Evolutionary conservation across 768 basidiomycete species (phyloP), one percentile per base, ranked within the genome.

Genomic region (Hemileccinum impolitum): DNA sequence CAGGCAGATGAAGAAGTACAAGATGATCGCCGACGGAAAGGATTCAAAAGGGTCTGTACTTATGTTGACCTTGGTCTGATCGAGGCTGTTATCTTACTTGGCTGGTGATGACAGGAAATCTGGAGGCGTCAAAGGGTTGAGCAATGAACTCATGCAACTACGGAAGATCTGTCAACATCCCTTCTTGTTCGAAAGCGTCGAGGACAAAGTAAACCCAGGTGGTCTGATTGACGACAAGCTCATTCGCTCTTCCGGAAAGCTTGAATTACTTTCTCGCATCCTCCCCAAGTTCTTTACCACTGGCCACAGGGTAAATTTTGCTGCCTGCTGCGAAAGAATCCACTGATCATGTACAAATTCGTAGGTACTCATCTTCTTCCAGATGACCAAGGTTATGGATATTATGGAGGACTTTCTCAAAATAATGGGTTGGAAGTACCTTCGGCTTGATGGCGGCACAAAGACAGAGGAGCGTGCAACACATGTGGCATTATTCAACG

Each of bases 311-410:
- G 91, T 90, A 62, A 40, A 80, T 57, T 17, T 21, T 31, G 6
- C 17, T 15, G 12, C 17, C 1, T 10, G 34, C 1, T 5, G 34
- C 4, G 5, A 31, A 15, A 32, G 7, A 19, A 39, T 17, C 4
- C 56, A 31, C 11, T 52, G 8, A 45, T 47, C 45, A 36, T 17
- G 37, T 43, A n/a, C 47, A 48, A 38, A 48, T 13, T 43, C 39
- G 0, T 55, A 93, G 89, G 91, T 95, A 39, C 82, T 99, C 48
- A 97, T 99, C 59, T 98, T 99, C 82, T 98, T 98, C 85, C 96
- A 99, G 71, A 97, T 98, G 96, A 97, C 94, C 14, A 90, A 93
- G 63, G 92, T 97, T 59, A 96, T 98, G 94, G 91, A 95, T 54
- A 94, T 96, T 65, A 92, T 95, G 83, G 91, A 92, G 60, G 94